These are phyloP conservation scores for Alisma plantagoaquatica DNA, from an alignment of 106 monocot genomes.

Conservation along the genomic window DNA sequence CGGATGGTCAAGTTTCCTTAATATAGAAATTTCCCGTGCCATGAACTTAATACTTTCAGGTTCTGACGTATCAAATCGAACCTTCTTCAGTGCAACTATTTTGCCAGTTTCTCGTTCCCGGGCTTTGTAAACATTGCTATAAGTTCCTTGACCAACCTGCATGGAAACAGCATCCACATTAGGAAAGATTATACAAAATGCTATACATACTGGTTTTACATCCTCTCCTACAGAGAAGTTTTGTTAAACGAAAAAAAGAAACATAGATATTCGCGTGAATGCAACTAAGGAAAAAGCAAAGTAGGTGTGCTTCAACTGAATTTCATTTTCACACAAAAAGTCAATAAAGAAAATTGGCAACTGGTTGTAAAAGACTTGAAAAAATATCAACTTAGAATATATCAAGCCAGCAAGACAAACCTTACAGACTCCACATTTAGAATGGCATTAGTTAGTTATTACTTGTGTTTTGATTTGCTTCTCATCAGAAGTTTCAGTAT, in stretches of 20 bases:
- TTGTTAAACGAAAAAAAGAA: neutral
- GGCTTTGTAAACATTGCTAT: no score
- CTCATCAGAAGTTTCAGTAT: no score
- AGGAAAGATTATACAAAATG: neutral
- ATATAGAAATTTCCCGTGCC: slow-evolving; percentile 36
- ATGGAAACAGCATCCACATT: neutral
- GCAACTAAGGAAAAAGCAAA: no score
- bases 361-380: no score
- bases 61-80: slow-evolving; percentile 33
- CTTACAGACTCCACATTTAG: no score
- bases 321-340: no score
- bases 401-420: no score
- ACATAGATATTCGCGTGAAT: neutral
- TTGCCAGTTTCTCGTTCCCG: slow-evolving; percentile 34
- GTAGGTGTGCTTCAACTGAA: no score
- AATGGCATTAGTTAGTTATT: no score
- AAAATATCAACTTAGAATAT: no score
- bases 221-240: neutral
- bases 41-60: slow-evolving; percentile 39
- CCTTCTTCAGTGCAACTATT: slow-evolving; percentile 35
- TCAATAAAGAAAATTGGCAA: no score
- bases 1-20: slow-evolving; percentile 35
- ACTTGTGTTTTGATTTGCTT: no score
- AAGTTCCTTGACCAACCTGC: slow-evolving; percentile 45
- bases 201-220: neutral